Evolutionary conservation across 23 red algal species (phyloP).

Genomic region (Pyropia haitanensis): DNA sequence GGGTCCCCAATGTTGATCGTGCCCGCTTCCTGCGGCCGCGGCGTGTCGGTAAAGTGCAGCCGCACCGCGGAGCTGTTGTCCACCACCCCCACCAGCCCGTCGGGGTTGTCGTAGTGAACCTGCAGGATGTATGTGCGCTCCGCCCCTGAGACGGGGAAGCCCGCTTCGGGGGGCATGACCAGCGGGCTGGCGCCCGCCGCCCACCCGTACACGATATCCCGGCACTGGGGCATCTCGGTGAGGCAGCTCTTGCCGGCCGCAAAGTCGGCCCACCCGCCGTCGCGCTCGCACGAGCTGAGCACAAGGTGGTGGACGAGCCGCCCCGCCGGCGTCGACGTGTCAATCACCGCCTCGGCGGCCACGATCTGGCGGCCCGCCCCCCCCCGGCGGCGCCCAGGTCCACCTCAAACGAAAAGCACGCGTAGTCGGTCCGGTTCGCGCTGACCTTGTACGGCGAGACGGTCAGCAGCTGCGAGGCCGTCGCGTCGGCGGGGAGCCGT

Average conservation of each 20-base stretch:
- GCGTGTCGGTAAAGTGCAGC: slow-evolving; percentile 26
- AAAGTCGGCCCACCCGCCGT: slow-evolving; percentile 1
- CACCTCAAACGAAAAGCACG: slow-evolving; percentile 14
- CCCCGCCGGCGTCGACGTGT: slow-evolving; percentile 3
- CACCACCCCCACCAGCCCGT: background rate
- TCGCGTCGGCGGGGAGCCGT: slow-evolving; percentile 15
- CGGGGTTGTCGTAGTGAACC: slow-evolving; percentile 40
- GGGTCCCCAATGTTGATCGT: slow-evolving; percentile 32
- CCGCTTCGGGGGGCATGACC: slow-evolving; percentile 24
- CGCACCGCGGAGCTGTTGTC: slow-evolving; percentile 19
- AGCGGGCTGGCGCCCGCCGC: background rate
- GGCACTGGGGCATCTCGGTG: slow-evolving; percentile 9
- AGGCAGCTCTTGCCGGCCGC: slow-evolving; percentile 5
- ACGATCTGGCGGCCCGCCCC: slow-evolving; percentile 31
- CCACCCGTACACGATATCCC: slow-evolving; percentile 37
- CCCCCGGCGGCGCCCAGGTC: slow-evolving; percentile 1
- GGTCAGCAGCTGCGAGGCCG: slow-evolving; percentile 7
- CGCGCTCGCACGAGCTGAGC: slow-evolving; percentile 18
- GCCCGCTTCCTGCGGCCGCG: slow-evolving; percentile 21
- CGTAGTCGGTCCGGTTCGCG: slow-evolving; percentile 16
- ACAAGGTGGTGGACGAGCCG: slow-evolving; percentile 37
- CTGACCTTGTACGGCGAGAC: slow-evolving; percentile 11
- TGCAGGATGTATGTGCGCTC: slow-evolving; percentile 20
- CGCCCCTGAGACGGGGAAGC: slow-evolving; percentile 16
- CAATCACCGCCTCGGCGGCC: slow-evolving; percentile 34